Evolutionary conservation across 2,329 filamentous ascomycete species (phyloP).

Genomic region (Colletotrichum sp.): DNA sequence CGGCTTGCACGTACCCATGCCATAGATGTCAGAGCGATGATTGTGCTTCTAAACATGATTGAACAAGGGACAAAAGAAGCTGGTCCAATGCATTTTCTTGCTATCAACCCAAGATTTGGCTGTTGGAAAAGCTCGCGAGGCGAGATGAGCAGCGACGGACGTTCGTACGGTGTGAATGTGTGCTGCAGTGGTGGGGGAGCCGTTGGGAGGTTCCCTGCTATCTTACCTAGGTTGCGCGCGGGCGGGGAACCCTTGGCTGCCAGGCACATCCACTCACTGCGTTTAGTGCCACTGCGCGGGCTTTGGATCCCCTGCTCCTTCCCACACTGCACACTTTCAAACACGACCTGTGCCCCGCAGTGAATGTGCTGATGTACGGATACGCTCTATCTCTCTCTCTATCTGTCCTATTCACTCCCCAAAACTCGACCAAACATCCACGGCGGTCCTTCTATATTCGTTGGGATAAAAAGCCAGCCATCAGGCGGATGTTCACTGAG

Average conservation of each 20-base stretch:
- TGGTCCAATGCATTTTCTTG: not conserved
- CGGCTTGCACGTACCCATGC: not conserved
- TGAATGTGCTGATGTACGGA: not conserved
- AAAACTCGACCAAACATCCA: not conserved
- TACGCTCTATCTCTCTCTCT: not conserved
- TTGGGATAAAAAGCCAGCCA: not conserved
- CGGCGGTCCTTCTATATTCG: not conserved
- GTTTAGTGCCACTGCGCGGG: not conserved
- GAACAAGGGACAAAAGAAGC: not conserved
- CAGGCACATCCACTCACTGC: not conserved
- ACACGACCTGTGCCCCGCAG: conserved; percentile 9
- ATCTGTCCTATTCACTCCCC: not conserved
- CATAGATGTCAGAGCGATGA: not conserved
- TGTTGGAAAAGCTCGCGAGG: not conserved
- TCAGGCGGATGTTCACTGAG: conserved; percentile 14
- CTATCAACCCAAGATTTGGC: not conserved
- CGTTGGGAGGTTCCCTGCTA: not conserved
- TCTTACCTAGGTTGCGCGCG: not conserved
- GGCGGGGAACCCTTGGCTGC: not conserved
- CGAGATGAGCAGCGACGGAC: not conserved
- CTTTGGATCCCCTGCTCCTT: not conserved
- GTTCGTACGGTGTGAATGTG: not conserved
- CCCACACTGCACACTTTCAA: not conserved
- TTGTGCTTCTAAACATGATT: not conserved
- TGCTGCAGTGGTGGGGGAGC: not conserved